phyloP scores from a whole-genome alignment of 2,329 filamentous ascomycete genomes.

The Fusarium sp. region DNA sequence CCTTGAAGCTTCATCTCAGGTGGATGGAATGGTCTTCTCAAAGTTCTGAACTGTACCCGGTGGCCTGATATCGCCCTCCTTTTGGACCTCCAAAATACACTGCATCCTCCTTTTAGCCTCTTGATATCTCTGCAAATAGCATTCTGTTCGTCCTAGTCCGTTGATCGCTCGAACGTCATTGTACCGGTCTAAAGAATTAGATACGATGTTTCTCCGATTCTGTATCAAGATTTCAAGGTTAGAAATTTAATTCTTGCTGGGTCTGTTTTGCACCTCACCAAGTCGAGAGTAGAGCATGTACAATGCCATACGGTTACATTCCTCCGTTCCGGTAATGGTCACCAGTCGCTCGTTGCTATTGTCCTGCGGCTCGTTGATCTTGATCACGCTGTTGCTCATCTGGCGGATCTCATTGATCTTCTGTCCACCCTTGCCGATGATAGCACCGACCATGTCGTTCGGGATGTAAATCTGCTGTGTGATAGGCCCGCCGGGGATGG shows the following conservation, averaged over 20 bases:
- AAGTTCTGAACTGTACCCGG: background rate
- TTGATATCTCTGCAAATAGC: constrained; percentile 12
- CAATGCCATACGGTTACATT: constrained; percentile 99
- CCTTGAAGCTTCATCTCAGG: constrained; percentile 11
- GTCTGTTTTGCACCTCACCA: constrained; percentile 67
- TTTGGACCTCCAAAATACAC: constrained; percentile 18
- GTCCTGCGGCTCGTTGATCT: constrained; percentile 99
- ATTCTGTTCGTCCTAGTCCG: constrained; percentile 13
- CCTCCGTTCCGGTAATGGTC: constrained; percentile 95
- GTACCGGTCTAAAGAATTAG: constrained; percentile 39
- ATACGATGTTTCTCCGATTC: constrained; percentile 60
- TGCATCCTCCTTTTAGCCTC: constrained; percentile 38
- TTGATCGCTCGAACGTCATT: constrained; percentile 23
- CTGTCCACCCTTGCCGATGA: constrained; percentile 97
- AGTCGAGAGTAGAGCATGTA: constrained; percentile 99
- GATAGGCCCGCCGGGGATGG: constrained; percentile 70
- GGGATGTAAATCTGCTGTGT: constrained; percentile 99
- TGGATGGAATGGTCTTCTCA: constrained; percentile 8
- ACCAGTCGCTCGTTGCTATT: constrained; percentile 98
- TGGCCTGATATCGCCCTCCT: background rate
- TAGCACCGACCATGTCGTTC: constrained; percentile 99
- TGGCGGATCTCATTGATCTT: constrained; percentile 99
- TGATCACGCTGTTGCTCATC: constrained; percentile 96
- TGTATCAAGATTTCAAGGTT: constrained; percentile 43
- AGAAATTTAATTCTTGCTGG: constrained; percentile 41